These are phyloP conservation scores for Penicillium sclerotigenum DNA, from an alignment of 2,329 filamentous ascomycete species.

Conservation along the genomic window DNA sequence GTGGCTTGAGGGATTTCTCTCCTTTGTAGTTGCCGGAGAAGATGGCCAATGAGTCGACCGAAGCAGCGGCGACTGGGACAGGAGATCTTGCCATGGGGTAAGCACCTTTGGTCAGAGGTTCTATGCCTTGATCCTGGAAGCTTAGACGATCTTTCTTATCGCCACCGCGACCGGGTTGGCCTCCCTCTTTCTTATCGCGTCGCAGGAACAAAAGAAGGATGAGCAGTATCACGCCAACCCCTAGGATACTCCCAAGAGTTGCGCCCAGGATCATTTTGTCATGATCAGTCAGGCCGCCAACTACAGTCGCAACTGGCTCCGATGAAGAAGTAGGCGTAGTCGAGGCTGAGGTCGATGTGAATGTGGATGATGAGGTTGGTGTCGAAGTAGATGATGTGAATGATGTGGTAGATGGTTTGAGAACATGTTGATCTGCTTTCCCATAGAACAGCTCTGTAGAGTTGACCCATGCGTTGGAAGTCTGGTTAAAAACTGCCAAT, in stretches of 20 bases:
- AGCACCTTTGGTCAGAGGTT: constrained; percentile 41
- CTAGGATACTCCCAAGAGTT: constrained; percentile 76
- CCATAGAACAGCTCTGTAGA: constrained; percentile 60
- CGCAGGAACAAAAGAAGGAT: constrained; percentile 65
- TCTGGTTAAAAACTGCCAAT: constrained; percentile 73
- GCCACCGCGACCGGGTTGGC: constrained; percentile 46
- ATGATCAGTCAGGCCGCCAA: constrained; percentile 28
- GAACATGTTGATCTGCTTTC: constrained; percentile 10
- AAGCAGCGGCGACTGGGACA: constrained; percentile 34
- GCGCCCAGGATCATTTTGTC: constrained; percentile 69
- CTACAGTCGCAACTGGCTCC: constrained; percentile 34
- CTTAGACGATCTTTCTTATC: constrained; percentile 56
- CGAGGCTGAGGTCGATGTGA: constrained; percentile 33
- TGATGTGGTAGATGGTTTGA: constrained; percentile 19
- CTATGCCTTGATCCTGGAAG: constrained; percentile 46
- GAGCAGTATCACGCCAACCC: constrained; percentile 67
- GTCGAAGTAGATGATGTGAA: constrained; percentile 26
- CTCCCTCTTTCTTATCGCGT: constrained; percentile 42
- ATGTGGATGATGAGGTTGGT: constrained; percentile 29
- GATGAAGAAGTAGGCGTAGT: constrained; percentile 30
- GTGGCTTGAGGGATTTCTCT: constrained; percentile 33
- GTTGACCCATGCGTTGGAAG: constrained; percentile 74
- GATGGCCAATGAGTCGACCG: constrained; percentile 41
- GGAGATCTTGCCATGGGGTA: constrained; percentile 47
- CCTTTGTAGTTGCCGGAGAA: constrained; percentile 38